These are phyloP conservation scores for Daldinia sp. DNA, from an alignment of 2,329 filamentous ascomycete species.

Conservation along the genomic window DNA sequence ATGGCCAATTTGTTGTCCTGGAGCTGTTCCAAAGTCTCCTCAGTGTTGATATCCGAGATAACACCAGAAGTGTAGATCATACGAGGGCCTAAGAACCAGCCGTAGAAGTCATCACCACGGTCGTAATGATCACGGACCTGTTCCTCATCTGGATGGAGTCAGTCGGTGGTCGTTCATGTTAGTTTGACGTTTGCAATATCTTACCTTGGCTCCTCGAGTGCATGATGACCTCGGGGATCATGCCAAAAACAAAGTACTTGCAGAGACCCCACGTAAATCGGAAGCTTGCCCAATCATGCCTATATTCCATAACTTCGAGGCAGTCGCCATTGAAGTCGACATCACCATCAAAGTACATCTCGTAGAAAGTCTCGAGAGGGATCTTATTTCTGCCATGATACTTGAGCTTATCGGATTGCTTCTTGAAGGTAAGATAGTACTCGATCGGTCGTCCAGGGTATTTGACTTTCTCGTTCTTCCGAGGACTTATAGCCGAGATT, in stretches of 20 bases:
- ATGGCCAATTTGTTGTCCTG: constrained; percentile 97
- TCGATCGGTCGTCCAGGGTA: constrained; percentile 88
- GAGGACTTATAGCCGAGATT: constrained; percentile 81
- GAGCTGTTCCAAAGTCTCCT: constrained; percentile 92
- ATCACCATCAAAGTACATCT: constrained; percentile 96
- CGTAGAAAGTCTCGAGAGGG: constrained; percentile 91
- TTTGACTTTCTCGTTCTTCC: constrained; percentile 91
- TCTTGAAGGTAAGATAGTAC: constrained; percentile 87
- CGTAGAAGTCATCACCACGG: constrained; percentile 97
- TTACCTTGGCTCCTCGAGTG: constrained; percentile 88
- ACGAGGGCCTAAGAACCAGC: constrained; percentile 96
- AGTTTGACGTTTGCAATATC: constrained; percentile 32
- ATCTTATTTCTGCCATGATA: constrained; percentile 83
- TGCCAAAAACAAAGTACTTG: constrained; percentile 86
- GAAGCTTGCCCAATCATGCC: constrained; percentile 97
- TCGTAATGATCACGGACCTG: constrained; percentile 98
- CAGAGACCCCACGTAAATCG: constrained; percentile 86
- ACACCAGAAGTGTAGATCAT: constrained; percentile 99
- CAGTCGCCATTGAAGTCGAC: constrained; percentile 95
- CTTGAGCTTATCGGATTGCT: constrained; percentile 65
- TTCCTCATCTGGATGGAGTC: constrained; percentile 76
- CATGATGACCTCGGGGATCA: constrained; percentile 90
- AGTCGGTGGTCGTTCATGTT: constrained; percentile 3
- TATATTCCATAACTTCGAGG: constrained; percentile 88
- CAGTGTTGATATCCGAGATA: constrained; percentile 84